Percentiles rank a stretch among this genome's conserved stretches.
phyloP scores from a whole-genome alignment of 2,329 filamentous ascomycete species.

The Celoporthe dispersa region DNA sequence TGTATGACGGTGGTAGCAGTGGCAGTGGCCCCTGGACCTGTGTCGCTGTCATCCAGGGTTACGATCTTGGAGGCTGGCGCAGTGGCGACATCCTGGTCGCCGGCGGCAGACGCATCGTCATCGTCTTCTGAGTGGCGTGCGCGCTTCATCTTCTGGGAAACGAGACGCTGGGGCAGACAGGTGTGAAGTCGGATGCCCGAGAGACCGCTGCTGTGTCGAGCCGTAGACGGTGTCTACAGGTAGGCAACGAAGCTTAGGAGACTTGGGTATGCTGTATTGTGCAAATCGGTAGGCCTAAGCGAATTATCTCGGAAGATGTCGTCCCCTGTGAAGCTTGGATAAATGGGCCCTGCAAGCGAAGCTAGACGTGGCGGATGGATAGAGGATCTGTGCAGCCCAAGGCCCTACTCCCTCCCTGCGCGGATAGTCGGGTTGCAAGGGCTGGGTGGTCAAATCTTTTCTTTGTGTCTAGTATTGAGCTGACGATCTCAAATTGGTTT shows the following conservation, averaged over 20 bases:
- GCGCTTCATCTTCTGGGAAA: conserved; percentile 58
- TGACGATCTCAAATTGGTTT: not conserved
- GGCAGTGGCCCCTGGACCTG: conserved; percentile 40
- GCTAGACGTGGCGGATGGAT: not conserved
- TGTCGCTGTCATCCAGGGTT: conserved; percentile 58
- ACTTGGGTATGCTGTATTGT: not conserved
- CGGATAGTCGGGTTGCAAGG: not conserved
- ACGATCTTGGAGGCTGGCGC: conserved; percentile 56
- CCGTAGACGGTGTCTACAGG: not conserved
- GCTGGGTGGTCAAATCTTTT: not conserved
- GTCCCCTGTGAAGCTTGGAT: not conserved
- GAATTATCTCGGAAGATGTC: not conserved
- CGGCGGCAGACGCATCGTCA: conserved; percentile 25
- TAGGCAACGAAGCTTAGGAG: not conserved
- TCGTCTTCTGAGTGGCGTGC: conserved; percentile 63
- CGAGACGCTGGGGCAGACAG: not conserved
- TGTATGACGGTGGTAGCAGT: conserved; percentile 62
- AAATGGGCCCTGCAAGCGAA: not conserved
- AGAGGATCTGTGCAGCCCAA: not conserved
- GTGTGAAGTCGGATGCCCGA: not conserved
- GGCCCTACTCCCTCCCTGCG: not conserved
- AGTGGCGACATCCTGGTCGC: conserved; percentile 33
- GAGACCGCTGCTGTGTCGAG: not conserved
- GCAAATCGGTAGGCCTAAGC: not conserved
- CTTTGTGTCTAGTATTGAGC: not conserved